These are phyloP conservation scores for Colletotrichum zoysiae DNA, from an alignment of 2,329 filamentous ascomycete genomes.

Conservation along the genomic window DNA sequence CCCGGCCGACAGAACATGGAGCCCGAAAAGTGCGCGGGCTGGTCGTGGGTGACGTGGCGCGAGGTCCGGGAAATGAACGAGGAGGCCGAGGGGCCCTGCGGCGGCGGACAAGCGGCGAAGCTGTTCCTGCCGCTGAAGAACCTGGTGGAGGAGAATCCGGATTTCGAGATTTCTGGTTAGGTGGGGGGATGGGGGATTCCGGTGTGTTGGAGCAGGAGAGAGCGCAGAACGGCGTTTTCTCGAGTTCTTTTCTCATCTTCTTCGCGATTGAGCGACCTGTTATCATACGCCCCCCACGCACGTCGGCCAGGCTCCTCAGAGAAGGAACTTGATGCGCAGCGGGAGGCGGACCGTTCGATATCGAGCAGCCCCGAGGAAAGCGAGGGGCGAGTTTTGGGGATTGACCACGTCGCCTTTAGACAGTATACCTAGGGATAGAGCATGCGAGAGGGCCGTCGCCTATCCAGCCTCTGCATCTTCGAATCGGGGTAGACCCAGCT, in stretches of 20 bases:
- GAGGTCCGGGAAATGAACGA: slow-evolving; percentile 50
- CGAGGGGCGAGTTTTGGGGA: no score
- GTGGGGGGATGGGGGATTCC: fast-evolving
- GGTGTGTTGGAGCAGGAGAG: background rate
- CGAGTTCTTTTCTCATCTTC: background rate
- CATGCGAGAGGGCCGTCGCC: no score
- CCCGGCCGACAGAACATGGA: slow-evolving; percentile 51
- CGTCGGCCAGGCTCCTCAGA: background rate
- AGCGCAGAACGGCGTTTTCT: background rate
- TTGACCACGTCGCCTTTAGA: no score
- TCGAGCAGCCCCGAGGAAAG: no score
- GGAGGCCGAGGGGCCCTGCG: slow-evolving; percentile 7
- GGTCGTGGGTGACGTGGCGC: slow-evolving; percentile 62
- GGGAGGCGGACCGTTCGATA: background rate
- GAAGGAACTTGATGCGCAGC: background rate
- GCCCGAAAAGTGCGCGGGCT: slow-evolving; percentile 63
- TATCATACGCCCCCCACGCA: background rate
- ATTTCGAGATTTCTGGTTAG: slow-evolving; percentile 25
- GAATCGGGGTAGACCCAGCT: no score
- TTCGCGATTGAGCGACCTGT: background rate
- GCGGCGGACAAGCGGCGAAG: slow-evolving; percentile 36
- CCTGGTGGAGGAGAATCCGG: slow-evolving; percentile 46
- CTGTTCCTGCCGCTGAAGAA: slow-evolving; percentile 52
- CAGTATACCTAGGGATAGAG: no score
- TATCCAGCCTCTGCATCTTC: no score